These are phyloP conservation scores for Astrocystis sublimbata DNA, from an alignment of 495 filamentous ascomycete species.

Conservation along the genomic window DNA sequence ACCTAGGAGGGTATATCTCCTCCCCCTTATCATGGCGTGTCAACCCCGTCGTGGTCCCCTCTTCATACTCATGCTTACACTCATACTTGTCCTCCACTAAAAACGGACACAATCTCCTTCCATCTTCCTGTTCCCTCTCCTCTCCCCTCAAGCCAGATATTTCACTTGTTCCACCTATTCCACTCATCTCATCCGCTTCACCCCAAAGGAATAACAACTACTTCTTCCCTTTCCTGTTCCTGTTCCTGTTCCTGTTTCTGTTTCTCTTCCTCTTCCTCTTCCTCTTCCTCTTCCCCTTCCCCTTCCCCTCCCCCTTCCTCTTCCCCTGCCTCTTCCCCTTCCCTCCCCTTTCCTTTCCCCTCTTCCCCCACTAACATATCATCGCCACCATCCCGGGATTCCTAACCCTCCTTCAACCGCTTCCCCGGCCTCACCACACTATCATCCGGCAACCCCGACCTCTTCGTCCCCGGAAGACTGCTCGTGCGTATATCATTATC, in stretches of 20 bases:
- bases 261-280: background rate
- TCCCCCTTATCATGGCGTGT: no score
- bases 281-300: background rate
- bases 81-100: no score
- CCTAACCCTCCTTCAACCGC: constrained; percentile 61
- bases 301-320: background rate
- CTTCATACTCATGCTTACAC: no score
- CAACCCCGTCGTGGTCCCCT: no score
- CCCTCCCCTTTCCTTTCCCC: background rate
- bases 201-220: no score
- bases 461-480: constrained; percentile 90
- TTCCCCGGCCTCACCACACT: constrained; percentile 64
- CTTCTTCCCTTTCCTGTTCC: background rate
- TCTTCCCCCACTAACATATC: background rate
- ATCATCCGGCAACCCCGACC: constrained; percentile 86
- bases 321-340: background rate
- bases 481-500: constrained; percentile 89
- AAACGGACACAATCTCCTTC: no score
- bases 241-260: background rate
- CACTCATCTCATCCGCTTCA: no score
- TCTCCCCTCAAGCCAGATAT: no score
- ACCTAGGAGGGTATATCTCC: no score
- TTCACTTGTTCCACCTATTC: no score
- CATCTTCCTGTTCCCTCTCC: no score
- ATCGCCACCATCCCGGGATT: background rate